Evolutionary conservation across 2,329 filamentous ascomycete genomes (phyloP), one percentile per base, ranked within the genome.

Genomic region (Aspergillus fischeri): DNA sequence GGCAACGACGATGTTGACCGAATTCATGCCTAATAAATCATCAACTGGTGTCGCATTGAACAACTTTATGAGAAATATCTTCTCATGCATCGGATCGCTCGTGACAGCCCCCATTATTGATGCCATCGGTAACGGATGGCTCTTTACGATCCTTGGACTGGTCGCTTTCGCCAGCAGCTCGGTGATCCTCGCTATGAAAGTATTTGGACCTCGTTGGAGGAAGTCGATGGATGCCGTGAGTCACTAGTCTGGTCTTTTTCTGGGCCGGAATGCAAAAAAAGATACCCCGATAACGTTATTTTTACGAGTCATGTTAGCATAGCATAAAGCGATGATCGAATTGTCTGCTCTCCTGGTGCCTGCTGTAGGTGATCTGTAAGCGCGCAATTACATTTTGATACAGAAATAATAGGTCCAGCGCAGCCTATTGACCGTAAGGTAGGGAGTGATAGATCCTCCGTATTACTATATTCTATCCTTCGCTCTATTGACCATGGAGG

Each of bases 1-100:
- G 64, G 80, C 84, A 0, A 92, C 89, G 0, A 94, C 91, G 0
- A 92, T 94, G 88, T 78, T 94, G 63, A 93, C 90, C 0, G 90
- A 94, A 68, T 92, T 93, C 68, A 87, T 93, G 80, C 89, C 89
- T 14, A 81, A 84, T 45, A 81, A 82, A 60, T 87, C 86, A 51
- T 89, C 86, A 3, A 83, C 83, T 10, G 90, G 89, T 1, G 88
- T 93, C 3, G 91, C 90, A 0, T 78, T 92, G 47, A 92, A 93
- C 73, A 93, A 93, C 69, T 90, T 93, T 66, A 80, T 90, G 52
- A 79, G 90, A 50, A 94, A 93, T 65, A 90, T 92, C 42, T 86
- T 92, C 65, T 86, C 83, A 51, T 92, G 88, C 60, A 80, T 90
- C 1, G 90, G 88, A 9, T 82, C 83, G 47, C 73, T 92, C 32